phyloP scores from a whole-genome alignment of 176 grass and related monocot species.

The Raddia guianensis region DNA sequence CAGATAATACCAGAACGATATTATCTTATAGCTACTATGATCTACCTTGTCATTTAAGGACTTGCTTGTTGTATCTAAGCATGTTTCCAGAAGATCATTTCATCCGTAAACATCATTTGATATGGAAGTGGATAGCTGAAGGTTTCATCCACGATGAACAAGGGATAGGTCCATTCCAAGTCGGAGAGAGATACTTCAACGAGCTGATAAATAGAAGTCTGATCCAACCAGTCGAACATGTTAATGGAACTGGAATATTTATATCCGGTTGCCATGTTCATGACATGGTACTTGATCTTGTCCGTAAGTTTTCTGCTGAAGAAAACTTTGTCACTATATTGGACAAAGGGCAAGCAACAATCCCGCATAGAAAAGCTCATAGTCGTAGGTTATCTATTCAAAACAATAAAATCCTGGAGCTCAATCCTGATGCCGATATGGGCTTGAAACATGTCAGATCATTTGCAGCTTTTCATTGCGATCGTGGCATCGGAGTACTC shows the following conservation, averaged over 20 bases:
- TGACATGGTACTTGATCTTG: too few relatives aligned
- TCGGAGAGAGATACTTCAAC: background rate
- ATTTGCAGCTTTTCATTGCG: too few relatives aligned
- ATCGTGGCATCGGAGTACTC: too few relatives aligned
- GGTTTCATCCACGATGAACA: background rate
- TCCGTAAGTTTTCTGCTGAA: too few relatives aligned
- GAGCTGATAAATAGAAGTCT: conserved; percentile 5
- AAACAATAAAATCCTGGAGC: too few relatives aligned
- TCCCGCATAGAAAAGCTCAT: too few relatives aligned
- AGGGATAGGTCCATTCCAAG: background rate
- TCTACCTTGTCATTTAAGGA: background rate
- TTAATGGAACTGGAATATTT: too few relatives aligned
- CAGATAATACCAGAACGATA: background rate
- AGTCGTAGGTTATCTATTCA: too few relatives aligned
- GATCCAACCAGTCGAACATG: background rate
- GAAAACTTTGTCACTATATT: too few relatives aligned
- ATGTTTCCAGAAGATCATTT: background rate
- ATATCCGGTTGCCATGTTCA: background rate
- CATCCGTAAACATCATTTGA: rapidly evolving
- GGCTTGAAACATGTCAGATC: too few relatives aligned
- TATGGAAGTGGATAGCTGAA: conserved; percentile 33
- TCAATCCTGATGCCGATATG: too few relatives aligned
- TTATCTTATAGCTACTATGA: conserved; percentile 13
- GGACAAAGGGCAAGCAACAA: too few relatives aligned
- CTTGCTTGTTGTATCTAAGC: conserved; percentile 11